Conservation (phyloP, 345 rosid species). For the Toxicodendron radicans region DNA sequence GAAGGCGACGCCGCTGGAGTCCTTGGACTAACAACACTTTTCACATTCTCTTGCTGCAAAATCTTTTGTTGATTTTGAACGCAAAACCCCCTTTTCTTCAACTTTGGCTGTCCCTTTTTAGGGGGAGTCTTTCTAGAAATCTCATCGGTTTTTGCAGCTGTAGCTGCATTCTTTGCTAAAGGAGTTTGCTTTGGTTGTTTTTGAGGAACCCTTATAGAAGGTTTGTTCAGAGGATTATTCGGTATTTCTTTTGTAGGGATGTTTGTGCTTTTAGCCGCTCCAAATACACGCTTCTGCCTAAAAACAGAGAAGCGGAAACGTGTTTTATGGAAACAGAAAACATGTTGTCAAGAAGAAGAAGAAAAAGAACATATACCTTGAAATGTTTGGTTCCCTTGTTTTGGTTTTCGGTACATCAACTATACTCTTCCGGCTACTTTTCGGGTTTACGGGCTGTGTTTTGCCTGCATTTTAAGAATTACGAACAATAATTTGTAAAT, state of each 20-base stretch:
- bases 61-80: constrained; percentile 10
- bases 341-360: background rate
- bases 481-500: background rate
- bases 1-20: constrained; percentile 19
- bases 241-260: background rate
- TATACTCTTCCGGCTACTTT: background rate
- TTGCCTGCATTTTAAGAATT: background rate
- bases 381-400: constrained; percentile 8
- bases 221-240: background rate
- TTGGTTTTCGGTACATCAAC: background rate
- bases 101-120: background rate
- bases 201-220: background rate
- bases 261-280: constrained; percentile 13
- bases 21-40: background rate
- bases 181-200: background rate
- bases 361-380: background rate
- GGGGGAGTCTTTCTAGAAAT: background rate
- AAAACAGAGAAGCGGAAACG: constrained; percentile 3
- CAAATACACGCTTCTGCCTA: constrained; percentile 28
- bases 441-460: background rate
- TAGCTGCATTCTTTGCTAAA: background rate
- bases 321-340: background rate
- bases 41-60: background rate
- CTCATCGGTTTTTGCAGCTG: background rate
- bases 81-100: constrained; percentile 20